Conservation (phyloP, 139 green algal species). For the Picocystis salinarum region DNA sequence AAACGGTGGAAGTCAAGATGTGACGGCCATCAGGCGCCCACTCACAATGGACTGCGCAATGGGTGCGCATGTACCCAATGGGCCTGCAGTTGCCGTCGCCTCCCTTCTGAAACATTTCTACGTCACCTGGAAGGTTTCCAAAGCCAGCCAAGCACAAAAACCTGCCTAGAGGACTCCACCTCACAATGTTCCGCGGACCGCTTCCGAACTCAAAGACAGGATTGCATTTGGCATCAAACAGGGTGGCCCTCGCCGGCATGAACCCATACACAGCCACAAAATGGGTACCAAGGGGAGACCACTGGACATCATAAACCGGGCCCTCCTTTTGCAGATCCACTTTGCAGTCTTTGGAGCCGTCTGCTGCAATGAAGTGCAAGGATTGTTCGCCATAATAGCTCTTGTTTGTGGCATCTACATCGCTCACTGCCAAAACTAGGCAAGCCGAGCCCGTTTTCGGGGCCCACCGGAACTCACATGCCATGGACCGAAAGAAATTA, state of each 20-base stretch:
- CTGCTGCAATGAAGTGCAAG: slow-evolving; percentile 64
- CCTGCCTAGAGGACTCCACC: slow-evolving; percentile 66
- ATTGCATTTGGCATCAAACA: slow-evolving; percentile 38
- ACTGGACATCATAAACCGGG: slow-evolving; percentile 88
- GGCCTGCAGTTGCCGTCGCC: slow-evolving; percentile 48
- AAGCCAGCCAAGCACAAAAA: slow-evolving; percentile 63
- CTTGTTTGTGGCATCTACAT: slow-evolving; percentile 81
- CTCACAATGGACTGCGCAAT: slow-evolving; percentile 29
- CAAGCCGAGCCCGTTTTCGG: slow-evolving; percentile 33
- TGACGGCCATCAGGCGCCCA: slow-evolving; percentile 73
- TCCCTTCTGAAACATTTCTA: slow-evolving; percentile 73
- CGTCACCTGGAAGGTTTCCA: slow-evolving; percentile 65
- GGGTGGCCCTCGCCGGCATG: neutral
- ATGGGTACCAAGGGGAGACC: slow-evolving; percentile 56
- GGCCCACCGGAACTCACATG: too few species aligned
- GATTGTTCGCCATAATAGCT: slow-evolving; percentile 75
- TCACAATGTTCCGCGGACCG: slow-evolving; percentile 61
- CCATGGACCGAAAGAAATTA: too few species aligned
- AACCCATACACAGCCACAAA: slow-evolving; percentile 54
- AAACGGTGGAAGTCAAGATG: slow-evolving; percentile 60
- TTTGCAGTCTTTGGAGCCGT: slow-evolving; percentile 31
- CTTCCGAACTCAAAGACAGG: slow-evolving; percentile 61
- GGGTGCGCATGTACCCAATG: slow-evolving; percentile 25
- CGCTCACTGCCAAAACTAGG: slow-evolving; percentile 54
- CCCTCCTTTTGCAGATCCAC: slow-evolving; percentile 75